phyloP scores from a whole-genome alignment of 441 rosid genomes.

The Euphorbia corollata region DNA sequence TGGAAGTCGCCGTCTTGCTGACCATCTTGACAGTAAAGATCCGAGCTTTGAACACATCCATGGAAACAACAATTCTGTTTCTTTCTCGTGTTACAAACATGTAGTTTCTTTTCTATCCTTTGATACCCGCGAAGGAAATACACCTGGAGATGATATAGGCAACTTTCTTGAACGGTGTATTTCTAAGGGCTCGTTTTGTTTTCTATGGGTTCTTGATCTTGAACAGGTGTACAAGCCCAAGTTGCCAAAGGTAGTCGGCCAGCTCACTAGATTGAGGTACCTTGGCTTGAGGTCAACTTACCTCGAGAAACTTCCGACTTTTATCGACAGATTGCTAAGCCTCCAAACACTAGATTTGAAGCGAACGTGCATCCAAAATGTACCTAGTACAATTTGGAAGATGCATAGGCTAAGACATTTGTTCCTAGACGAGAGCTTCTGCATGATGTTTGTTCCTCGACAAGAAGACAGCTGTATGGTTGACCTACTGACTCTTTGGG shows the following conservation, averaged over 20 bases:
- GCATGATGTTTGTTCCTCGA: background rate
- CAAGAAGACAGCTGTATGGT: background rate
- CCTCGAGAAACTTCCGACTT: background rate
- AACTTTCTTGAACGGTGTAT: background rate
- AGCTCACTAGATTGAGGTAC: background rate
- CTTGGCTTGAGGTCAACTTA: conserved; percentile 3
- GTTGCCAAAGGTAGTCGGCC: background rate
- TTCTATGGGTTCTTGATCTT: background rate
- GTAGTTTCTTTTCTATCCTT: background rate
- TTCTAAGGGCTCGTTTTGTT: background rate
- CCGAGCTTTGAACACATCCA: background rate
- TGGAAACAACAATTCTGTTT: background rate
- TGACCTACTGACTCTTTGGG: conserved; percentile 4
- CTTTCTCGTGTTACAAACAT: background rate
- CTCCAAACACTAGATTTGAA: conserved; percentile 1
- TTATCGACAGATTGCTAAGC: background rate
- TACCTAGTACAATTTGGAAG: background rate
- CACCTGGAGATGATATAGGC: background rate
- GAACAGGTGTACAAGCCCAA: background rate
- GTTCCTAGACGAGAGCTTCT: background rate
- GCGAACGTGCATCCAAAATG: background rate
- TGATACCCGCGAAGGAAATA: background rate
- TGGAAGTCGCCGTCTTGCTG: background rate
- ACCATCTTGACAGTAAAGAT: background rate
- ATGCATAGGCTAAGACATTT: background rate